Percentiles rank a stretch among this genome's conserved stretches.
Conservation (phyloP, 495 filamentous ascomycete species). For the Friedmanniomyces simplex region DNA sequence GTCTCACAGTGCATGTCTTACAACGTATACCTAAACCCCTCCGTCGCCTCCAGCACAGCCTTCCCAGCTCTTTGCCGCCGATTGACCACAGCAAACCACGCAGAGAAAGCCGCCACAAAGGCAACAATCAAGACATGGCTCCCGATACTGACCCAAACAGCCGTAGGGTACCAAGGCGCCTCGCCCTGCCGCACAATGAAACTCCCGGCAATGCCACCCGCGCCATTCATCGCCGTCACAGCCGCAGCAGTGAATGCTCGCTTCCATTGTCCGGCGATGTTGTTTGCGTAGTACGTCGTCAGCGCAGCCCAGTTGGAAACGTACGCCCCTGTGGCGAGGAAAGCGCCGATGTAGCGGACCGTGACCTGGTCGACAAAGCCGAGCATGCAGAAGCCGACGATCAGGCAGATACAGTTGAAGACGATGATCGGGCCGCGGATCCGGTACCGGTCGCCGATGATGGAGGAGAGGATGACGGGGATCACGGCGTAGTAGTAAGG, state of each 20-base stretch:
- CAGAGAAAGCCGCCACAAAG: constrained; percentile 49
- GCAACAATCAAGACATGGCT: constrained; percentile 59
- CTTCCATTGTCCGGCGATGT: constrained; percentile 69
- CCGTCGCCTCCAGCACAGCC: constrained; percentile 45
- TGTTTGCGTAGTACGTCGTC: constrained; percentile 62
- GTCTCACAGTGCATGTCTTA: background rate
- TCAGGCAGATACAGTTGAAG: constrained; percentile 64
- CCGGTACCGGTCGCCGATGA: constrained; percentile 54
- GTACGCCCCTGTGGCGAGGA: constrained; percentile 67
- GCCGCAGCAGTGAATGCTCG: constrained; percentile 59
- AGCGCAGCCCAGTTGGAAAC: constrained; percentile 72
- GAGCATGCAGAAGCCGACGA: constrained; percentile 62
- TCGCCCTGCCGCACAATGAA: constrained; percentile 61
- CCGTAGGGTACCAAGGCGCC: constrained; percentile 58
- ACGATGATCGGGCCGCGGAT: constrained; percentile 58
- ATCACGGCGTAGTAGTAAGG: constrained; percentile 69
- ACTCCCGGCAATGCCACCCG: constrained; percentile 66
- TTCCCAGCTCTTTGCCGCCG: constrained; percentile 37
- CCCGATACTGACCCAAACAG: constrained; percentile 63
- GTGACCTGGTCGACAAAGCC: constrained; percentile 58
- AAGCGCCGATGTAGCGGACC: constrained; percentile 63
- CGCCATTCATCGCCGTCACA: constrained; percentile 60
- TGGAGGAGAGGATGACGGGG: constrained; percentile 59
- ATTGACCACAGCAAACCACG: constrained; percentile 55
- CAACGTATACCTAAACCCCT: constrained; percentile 23